Conservation (phyloP, 2,329 filamentous ascomycete genomes). For the Uncinocarpus reesii region DNA sequence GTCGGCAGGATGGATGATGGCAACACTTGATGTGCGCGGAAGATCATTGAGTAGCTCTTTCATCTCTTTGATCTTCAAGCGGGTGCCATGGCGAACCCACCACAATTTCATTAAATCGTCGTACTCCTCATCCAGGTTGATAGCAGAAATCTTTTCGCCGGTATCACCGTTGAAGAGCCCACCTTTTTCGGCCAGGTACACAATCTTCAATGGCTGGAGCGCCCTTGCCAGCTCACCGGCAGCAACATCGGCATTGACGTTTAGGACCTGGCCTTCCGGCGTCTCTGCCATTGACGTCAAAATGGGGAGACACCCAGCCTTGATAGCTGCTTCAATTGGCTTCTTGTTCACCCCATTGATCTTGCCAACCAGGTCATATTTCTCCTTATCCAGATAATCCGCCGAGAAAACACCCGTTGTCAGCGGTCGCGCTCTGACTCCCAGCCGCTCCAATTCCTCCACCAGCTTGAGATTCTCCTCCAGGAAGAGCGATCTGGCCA, state of each 20-base stretch:
- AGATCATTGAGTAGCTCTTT: constrained; percentile 84
- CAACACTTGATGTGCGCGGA: constrained; percentile 84
- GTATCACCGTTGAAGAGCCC: constrained; percentile 87
- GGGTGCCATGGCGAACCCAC: constrained; percentile 91
- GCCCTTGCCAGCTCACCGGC: constrained; percentile 84
- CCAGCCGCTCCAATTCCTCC: constrained; percentile 78
- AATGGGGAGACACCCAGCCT: constrained; percentile 82
- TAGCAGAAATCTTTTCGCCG: constrained; percentile 91
- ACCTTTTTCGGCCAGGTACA: constrained; percentile 97
- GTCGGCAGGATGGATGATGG: constrained; percentile 93
- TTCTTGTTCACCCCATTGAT: constrained; percentile 85
- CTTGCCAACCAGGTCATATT: constrained; percentile 91
- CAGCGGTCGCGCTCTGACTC: constrained; percentile 78
- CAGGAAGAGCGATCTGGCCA: constrained; percentile 85
- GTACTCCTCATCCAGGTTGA: constrained; percentile 95
- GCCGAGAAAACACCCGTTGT: constrained; percentile 83
- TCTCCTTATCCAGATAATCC: constrained; percentile 91
- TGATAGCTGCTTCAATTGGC: constrained; percentile 83
- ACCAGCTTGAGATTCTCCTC: constrained; percentile 92
- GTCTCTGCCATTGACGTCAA: constrained; percentile 95
- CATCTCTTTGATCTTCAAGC: constrained; percentile 95
- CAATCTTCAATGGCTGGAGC: constrained; percentile 88
- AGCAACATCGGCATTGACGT: constrained; percentile 95
- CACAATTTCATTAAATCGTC: constrained; percentile 83
- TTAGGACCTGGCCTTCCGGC: constrained; percentile 79